phyloP scores from a whole-genome alignment of 495 filamentous ascomycete genomes.

The Hypoxylon subgilvum region DNA sequence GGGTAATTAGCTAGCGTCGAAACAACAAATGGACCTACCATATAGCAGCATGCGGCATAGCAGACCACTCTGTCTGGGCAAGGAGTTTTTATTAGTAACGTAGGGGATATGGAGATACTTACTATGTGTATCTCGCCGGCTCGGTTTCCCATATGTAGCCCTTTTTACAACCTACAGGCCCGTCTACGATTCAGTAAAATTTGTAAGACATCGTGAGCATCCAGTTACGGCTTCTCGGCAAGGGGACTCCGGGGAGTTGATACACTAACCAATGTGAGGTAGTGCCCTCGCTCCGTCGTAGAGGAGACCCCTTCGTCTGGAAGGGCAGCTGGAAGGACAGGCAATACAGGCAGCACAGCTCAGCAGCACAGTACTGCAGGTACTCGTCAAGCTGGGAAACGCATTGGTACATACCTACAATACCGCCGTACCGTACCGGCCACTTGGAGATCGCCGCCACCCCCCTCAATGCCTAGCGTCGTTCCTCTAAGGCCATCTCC shows the following conservation, averaged over 20 bases:
- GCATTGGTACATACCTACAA: no score
- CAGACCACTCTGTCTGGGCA: conserved; percentile 24
- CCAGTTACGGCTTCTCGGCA: conserved; percentile 19
- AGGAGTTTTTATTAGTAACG: conserved; percentile 32
- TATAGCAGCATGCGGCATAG: no score
- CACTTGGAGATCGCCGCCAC: conserved; percentile 39
- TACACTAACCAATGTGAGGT: conserved; percentile 10
- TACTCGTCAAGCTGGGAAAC: conserved; percentile 26
- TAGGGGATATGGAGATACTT: conserved; percentile 30
- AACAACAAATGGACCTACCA: conserved; percentile 35
- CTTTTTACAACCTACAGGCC: conserved; percentile 9
- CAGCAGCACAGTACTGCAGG: no score
- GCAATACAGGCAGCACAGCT: no score
- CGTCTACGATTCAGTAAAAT: conserved; percentile 5
- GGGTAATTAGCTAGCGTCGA: conserved; percentile 36
- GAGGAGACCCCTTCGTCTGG: conserved; percentile 8
- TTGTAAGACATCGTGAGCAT: conserved; percentile 4
- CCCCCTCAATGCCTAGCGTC: conserved; percentile 41
- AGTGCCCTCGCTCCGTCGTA: conserved; percentile 15
- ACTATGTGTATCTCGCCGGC: conserved; percentile 6
- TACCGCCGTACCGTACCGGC: conserved; percentile 34
- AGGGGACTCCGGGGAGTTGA: conserved; percentile 5
- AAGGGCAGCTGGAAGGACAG: no score
- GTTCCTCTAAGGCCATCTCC: conserved; percentile 35
- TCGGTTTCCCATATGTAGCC: no score